Base-by-base conservation (phyloP, 495 filamentous ascomycete genomes). In the Saxophila tyrrhenica region DNA sequence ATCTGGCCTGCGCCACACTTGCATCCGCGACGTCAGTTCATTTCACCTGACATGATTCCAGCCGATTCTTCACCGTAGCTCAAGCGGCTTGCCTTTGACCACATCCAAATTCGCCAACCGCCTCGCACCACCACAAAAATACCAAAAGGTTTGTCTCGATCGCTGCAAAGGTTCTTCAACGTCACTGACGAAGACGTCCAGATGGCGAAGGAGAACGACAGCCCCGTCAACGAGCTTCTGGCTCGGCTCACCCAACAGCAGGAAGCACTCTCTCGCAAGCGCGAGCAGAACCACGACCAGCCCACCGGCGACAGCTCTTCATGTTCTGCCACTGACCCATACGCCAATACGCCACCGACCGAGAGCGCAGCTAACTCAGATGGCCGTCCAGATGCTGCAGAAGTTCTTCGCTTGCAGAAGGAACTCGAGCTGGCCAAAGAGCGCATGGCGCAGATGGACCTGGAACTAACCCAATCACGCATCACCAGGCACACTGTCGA, bases 401-500 rank as follows among this genome's bases (percentile, higher is more conserved):
- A 84, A 54, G 62, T 84, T 45, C 60, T 71, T 56, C 78, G 77
- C 39, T 75, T 94, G 45, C 78, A 79, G 56, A 72, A 78, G 51
- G 84, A 97, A 68, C 76, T 98, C 15, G 79, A 84, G 52, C 80
- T 78, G 57, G 88, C 89, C 21, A 84, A 86, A 58, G 80, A 78
- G 61, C 84, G 82, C 57, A 89, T 98, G 66, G 83, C 81, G 52
- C 75, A 81, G 17, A 84, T 95, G 68, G 87, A 88, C 56, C 80
- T 89, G 54, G 88, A 96, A 67, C 77, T 96, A 51, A 76, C 84
- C 23, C 85, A 91, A 55, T 84, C 75, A 10, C 86, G 87, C 42
- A 79, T 80, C 62, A 81, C 80, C 45, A 85, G 83, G 64, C 83
- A 87, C 62, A 88, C 84, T 15, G 58, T 89, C 45, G 84, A 89